These are phyloP conservation scores for Termitomyces sp. DNA, from an alignment of 768 basidiomycete species.

Conservation along the genomic window DNA sequence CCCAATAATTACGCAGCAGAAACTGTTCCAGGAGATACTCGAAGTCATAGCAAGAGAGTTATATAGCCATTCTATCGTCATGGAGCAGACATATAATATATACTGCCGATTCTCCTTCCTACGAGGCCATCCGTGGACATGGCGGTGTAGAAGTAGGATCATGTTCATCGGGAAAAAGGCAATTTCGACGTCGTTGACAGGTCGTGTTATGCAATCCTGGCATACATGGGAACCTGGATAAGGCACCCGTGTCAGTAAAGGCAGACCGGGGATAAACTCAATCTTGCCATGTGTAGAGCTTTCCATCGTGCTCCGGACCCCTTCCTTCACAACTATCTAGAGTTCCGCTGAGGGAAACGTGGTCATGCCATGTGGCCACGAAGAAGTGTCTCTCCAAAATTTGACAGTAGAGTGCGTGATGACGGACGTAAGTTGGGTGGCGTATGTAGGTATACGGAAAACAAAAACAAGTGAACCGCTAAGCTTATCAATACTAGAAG, in stretches of 20 bases:
- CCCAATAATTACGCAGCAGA: background rate
- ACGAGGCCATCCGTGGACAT: slow-evolving; percentile 11
- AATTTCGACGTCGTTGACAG: slow-evolving; percentile 7
- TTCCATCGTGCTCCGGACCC: slow-evolving; percentile 1
- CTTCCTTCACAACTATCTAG: background rate
- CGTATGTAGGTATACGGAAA: background rate
- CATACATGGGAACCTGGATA: slow-evolving; percentile 2
- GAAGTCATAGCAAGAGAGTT: background rate
- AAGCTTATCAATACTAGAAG: background rate
- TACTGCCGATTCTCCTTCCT: background rate
- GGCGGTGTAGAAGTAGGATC: background rate
- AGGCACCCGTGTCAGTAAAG: slow-evolving; percentile 7
- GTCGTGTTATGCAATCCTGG: slow-evolving; percentile 1
- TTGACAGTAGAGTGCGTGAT: background rate
- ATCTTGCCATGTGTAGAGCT: slow-evolving; percentile 1
- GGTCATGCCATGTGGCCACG: slow-evolving; percentile 9
- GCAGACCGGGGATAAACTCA: slow-evolving; percentile 8
- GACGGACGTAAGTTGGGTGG: slow-evolving; percentile 2
- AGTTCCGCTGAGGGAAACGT: background rate
- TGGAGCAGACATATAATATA: slow-evolving; percentile 8
- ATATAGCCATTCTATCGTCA: background rate
- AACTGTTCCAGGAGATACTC: background rate
- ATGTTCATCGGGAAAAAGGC: slow-evolving; percentile 9
- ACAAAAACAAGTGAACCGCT: background rate
- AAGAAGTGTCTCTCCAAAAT: background rate